These are phyloP conservation scores for Aurifilum marmelostoma DNA, from an alignment of 2,329 filamentous ascomycete genomes.

Conservation along the genomic window DNA sequence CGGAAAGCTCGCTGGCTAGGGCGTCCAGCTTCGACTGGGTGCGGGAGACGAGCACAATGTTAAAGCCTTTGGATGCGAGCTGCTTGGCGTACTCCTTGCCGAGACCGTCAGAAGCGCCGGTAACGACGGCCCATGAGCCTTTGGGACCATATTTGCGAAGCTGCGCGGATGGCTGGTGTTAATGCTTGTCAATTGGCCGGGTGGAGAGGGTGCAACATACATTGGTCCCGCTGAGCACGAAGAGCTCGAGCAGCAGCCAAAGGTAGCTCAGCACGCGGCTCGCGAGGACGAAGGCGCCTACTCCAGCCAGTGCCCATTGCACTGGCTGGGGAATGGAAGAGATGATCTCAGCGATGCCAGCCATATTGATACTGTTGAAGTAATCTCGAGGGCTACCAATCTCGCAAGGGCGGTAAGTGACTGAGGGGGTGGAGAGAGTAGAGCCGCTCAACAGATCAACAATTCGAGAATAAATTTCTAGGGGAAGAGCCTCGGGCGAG, in stretches of 20 bases:
- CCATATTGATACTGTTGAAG: constrained; percentile 34
- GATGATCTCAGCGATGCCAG: constrained; percentile 39
- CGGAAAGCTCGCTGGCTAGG: constrained; percentile 72
- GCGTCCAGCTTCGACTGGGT: constrained; percentile 88
- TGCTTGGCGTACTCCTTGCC: constrained; percentile 95
- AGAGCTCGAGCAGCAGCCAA: constrained; percentile 67
- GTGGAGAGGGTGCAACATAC: constrained; percentile 45
- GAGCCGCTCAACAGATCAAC: not conserved
- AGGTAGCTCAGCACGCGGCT: constrained; percentile 61
- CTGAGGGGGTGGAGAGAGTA: not conserved
- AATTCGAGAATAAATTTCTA: constrained; percentile 1
- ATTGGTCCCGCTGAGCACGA: constrained; percentile 67
- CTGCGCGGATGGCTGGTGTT: constrained; percentile 48
- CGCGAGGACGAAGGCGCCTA: constrained; percentile 63
- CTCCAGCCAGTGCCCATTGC: constrained; percentile 51
- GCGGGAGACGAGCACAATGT: constrained; percentile 90
- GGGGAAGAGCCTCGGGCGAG: not conserved
- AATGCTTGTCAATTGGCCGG: not conserved
- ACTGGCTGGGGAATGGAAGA: constrained; percentile 48
- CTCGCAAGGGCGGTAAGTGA: not conserved
- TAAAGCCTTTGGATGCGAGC: constrained; percentile 89
- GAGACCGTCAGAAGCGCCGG: constrained; percentile 93
- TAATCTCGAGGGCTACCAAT: not conserved
- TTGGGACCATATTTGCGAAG: constrained; percentile 88
- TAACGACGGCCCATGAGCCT: constrained; percentile 92